Evolutionary conservation across 2,329 filamentous ascomycete species (phyloP), one percentile per base, ranked within the genome.

Genomic region (Calycina herbarum): DNA sequence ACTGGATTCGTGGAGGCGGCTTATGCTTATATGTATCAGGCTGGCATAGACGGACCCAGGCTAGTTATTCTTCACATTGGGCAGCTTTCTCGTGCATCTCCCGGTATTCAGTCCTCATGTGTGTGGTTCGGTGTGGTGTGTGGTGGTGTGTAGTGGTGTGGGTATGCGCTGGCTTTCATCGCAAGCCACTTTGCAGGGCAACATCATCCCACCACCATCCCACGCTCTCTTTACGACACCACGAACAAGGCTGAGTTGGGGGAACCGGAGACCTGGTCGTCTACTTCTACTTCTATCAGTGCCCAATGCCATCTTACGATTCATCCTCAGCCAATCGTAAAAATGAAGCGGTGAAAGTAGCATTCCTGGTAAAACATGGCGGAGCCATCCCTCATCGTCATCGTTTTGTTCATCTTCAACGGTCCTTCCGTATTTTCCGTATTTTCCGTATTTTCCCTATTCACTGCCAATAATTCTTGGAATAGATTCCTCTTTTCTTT

Each of bases 71-170:
- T 24, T 51, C 51, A 67, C 61, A 70, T 70, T 70, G 68, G 68
- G 68, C 68, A 68, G 65, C 66, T 63, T 60, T 60, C 38, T 24
- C 24, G 20, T 33, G 38, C 61, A 64, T 67, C 64, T 61, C 62
- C 17, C 35, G 5, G 59, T 31, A 57, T 42, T 38, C n/a, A 35
- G 15, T 59, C 56, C 8, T 48, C 2, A 5, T 48, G 42, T 61
- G 59, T 65, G 64, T 40, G 27, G 27, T 29, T 2, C 4, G 27
- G 27, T 29, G 27, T 29, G 27, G 27, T 29, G 27, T 29, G 27
- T 2, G 2, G 27, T 29, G 27, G 27, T 29, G 27, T 29, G 2
- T 4, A 29, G n/a, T n/a, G n/a, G n/a, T n/a, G 27, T 29, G 59
- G 35, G 62, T 65, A 48, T 64, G 66, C 57, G 67, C 58, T 62